phyloP scores from a whole-genome alignment of 2,329 filamentous ascomycete genomes.

The Diaporthe eres region DNA sequence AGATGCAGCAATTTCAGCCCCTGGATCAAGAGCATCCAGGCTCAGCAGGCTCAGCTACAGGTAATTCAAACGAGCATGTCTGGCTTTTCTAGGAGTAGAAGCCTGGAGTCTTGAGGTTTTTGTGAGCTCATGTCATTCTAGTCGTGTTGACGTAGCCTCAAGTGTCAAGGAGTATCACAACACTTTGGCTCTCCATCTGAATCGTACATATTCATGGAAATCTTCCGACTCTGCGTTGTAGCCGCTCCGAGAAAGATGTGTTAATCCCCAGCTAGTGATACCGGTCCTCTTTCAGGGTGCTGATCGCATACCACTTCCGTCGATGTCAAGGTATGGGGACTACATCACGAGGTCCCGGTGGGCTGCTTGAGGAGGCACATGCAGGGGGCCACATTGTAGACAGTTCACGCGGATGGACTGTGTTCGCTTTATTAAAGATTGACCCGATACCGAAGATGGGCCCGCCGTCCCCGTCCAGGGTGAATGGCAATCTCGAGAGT shows the following conservation, averaged over 20 bases:
- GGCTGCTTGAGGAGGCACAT: background rate
- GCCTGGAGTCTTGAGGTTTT: background rate
- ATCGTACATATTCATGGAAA: background rate
- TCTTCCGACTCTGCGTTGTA: background rate
- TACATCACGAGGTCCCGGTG: background rate
- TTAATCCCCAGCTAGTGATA: background rate
- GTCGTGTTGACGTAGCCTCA: background rate
- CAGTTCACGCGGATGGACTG: background rate
- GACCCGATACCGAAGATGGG: conserved; percentile 3
- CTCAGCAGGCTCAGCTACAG: background rate
- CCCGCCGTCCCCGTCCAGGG: background rate
- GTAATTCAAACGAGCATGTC: background rate
- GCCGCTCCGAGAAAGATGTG: background rate
- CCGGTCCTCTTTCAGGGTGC: background rate
- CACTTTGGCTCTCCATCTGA: background rate
- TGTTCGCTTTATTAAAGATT: background rate
- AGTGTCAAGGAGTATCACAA: background rate
- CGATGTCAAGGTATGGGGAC: background rate
- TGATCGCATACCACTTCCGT: background rate
- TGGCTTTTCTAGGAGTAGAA: rapidly evolving
- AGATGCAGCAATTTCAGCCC: too few species aligned
- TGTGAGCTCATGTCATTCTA: background rate
- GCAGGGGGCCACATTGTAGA: background rate
- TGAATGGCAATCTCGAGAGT: conserved; percentile 3
- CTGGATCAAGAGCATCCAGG: background rate